Evolutionary conservation across 805 yeast species (phyloP), one percentile per base, ranked within the genome.

Genomic region (Myxozyma geophila): DNA sequence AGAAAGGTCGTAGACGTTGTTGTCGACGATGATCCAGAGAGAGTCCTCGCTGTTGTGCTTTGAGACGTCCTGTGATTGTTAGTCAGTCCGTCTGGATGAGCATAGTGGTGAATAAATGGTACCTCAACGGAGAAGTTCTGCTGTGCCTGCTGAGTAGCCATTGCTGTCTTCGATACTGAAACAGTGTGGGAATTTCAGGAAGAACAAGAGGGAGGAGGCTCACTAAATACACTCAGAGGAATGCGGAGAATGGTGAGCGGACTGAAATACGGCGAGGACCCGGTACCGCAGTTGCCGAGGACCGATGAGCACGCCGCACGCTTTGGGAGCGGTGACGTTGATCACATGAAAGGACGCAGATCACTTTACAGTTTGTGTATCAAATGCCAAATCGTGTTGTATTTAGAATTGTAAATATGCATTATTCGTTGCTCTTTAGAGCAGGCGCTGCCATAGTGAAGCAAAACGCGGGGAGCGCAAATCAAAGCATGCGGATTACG

Each of bases 11-110:
- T 87, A 90, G 6, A 93, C 72, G 70, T 87, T 86, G 62, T 88
- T 90, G 70, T 90, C 87, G 64, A 90, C 81, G 60, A 90, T 82
- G 81, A 93, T 85, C 96, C 97, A 93, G 49, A 90, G 77, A 70
- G 89, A 91, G 17, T 87, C 88, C 48, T 86, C 83, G n/a, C 85
- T 79, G 74, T 84, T 85, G 81, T 92, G 98, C 70, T 81, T 74
- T 39, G 86, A 82, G 58, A 92, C 85, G 74, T 92, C 90, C 54
- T 69, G 76, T 44, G 17, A 33, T 40, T 23, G 41, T n/a, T n/a
- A 33, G 28, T 13, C 40, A 33, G 41, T 23, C 46, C 37, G 28
- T 17, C 15, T 17, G 2, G 9, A 17, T 39, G 12, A 46, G 39
- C 21, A 44, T 28, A 28, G 28, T 28, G 48, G 37, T 35, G 15